phyloP scores from a whole-genome alignment of 768 basidiomycete genomes.

The Lentinula guzmanii region DNA sequence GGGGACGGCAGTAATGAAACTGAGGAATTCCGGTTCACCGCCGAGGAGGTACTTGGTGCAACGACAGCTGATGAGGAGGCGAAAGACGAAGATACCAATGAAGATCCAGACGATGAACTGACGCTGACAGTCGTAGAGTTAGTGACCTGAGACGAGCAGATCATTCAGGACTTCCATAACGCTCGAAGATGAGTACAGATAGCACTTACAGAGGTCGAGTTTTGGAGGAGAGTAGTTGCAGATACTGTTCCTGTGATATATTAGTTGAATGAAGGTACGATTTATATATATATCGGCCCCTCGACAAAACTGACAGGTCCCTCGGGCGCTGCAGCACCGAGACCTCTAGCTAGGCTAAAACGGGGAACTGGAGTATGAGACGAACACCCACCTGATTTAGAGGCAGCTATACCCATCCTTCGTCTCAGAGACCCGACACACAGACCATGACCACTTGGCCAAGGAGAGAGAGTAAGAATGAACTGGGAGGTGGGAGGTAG shows the following conservation, averaged over 20 bases:
- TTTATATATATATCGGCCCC: not conserved
- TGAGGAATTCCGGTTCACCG: not conserved
- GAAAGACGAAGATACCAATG: not conserved
- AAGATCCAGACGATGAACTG: not conserved
- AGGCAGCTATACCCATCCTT: slow-evolving; percentile 1
- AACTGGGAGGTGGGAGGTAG: not conserved
- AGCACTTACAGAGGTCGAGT: slow-evolving; percentile 1
- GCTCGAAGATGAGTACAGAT: not conserved
- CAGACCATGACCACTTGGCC: slow-evolving; percentile 3
- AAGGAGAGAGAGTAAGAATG: slow-evolving; percentile 7
- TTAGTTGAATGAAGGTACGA: not conserved
- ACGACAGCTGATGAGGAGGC: not conserved
- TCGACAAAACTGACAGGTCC: not conserved
- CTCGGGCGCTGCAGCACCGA: not conserved
- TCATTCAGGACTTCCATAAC: not conserved
- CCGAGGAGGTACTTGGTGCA: not conserved
- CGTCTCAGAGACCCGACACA: not conserved
- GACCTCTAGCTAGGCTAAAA: not conserved
- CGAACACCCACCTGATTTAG: not conserved
- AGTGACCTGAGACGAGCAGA: not conserved
- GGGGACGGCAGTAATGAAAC: not conserved
- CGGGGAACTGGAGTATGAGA: not conserved
- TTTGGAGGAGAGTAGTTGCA: not conserved
- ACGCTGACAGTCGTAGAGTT: not conserved
- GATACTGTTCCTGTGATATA: not conserved